Conservation (phyloP, 257 asterid species). For the Plectranthus barbatus region DNA sequence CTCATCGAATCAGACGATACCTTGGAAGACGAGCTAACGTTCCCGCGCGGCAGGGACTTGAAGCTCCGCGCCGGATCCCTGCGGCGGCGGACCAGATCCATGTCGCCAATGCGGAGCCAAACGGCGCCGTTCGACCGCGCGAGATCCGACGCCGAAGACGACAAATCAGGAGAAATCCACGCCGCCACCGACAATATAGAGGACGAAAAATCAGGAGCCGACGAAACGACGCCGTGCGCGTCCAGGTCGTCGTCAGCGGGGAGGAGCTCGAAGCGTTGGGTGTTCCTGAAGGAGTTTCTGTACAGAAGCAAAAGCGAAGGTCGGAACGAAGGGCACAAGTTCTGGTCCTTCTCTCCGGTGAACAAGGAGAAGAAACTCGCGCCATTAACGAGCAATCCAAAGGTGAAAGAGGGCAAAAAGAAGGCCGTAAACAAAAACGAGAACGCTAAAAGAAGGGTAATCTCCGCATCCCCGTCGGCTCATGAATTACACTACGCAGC, state of each 20-base stretch:
- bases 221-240: conserved; percentile 44
- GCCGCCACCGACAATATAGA: not conserved
- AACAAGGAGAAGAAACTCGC: conserved; percentile 47
- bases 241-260: conserved; percentile 83
- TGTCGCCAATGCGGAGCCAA: conserved; percentile 44
- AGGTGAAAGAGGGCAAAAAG: conserved; percentile 28
- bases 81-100: conserved; percentile 80
- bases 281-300: conserved; percentile 70
- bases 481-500: conserved; percentile 81
- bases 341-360: conserved; percentile 68
- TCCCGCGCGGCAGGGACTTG: conserved; percentile 47
- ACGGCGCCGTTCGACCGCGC: conserved; percentile 41
- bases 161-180: not conserved
- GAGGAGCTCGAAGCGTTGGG: conserved; percentile 68
- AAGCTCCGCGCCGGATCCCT: conserved; percentile 56
- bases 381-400: not conserved
- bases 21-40: conserved; percentile 13
- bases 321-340: conserved; percentile 47
- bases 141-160: not conserved
- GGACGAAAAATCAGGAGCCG: not conserved
- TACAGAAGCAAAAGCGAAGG: conserved; percentile 92
- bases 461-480: conserved; percentile 62
- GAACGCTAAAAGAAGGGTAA: conserved; percentile 39
- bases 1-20: conserved; percentile 41
- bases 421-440: conserved; percentile 21